A percentile compares a stretch with the other conserved stretches of the same genome.
These are phyloP conservation scores for Colletotrichum sp. DNA, from an alignment of 2,329 filamentous ascomycete species.

Conservation along the genomic window DNA sequence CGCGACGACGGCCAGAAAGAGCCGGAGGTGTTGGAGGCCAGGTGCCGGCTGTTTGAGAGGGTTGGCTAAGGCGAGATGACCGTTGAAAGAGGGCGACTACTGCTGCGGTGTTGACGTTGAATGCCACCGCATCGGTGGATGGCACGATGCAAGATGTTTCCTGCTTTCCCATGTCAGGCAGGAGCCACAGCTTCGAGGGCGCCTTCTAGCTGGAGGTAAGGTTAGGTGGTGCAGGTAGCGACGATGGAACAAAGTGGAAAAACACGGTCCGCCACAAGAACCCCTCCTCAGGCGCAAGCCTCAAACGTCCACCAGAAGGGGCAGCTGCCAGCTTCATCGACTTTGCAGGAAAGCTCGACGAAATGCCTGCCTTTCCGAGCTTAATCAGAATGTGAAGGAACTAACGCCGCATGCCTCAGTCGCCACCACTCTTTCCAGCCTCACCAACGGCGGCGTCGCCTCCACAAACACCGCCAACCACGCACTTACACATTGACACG, in stretches of 20 bases:
- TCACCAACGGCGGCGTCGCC: neutral
- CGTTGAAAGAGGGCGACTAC: neutral
- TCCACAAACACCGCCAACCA: neutral
- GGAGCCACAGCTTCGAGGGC: neutral
- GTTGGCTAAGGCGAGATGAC: neutral
- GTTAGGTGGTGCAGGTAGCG: neutral
- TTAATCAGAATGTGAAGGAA: neutral
- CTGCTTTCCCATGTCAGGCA: neutral
- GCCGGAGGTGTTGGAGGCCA: neutral
- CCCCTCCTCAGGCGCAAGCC: neutral
- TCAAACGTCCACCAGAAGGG: neutral
- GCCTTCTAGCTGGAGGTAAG: neutral
- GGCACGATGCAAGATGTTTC: neutral
- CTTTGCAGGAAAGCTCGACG: neutral
- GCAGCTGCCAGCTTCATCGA: neutral
- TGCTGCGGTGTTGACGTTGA: neutral
- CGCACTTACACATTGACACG: neutral
- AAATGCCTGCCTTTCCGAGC: neutral
- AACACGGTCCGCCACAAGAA: neutral
- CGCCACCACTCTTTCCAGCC: neutral
- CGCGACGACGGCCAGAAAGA: neutral
- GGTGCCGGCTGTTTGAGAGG: neutral
- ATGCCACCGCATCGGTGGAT: neutral
- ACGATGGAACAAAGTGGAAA: neutral
- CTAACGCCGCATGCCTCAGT: neutral